Percentiles rank a stretch among this genome's conserved stretches.
These are phyloP conservation scores for Beauveria sp. DNA, from an alignment of 2,329 filamentous ascomycete species.

Conservation along the genomic window DNA sequence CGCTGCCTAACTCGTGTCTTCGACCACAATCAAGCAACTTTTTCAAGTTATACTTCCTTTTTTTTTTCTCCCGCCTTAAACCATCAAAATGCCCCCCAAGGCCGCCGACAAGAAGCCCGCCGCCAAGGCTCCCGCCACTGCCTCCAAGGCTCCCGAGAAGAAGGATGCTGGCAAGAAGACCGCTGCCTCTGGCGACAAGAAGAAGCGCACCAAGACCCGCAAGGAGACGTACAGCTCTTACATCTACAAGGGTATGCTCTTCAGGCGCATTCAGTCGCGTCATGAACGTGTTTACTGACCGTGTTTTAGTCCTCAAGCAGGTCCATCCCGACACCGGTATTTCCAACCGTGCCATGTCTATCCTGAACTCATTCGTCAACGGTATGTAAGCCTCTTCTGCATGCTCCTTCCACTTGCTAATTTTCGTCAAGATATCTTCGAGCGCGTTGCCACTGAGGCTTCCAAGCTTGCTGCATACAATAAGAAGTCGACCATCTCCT, in stretches of 20 bases:
- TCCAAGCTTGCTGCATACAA: constrained; percentile 99
- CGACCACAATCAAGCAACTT: constrained; percentile 12
- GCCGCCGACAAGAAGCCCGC: constrained; percentile 98
- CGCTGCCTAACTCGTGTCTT: constrained; percentile 25
- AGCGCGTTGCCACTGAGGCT: constrained; percentile 96
- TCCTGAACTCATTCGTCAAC: constrained; percentile 99
- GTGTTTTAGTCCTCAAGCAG: constrained; percentile 84
- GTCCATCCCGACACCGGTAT: constrained; percentile 99
- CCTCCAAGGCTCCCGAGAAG: constrained; percentile 73
- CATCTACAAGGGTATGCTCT: constrained; percentile 90
- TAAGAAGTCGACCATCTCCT: constrained; percentile 99
- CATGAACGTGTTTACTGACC: constrained; percentile 10
- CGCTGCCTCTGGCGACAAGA: constrained; percentile 92
- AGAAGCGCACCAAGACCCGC: constrained; percentile 99
- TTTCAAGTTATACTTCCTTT: constrained; percentile 15
- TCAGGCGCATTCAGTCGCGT: neutral
- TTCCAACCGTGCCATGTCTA: constrained; percentile 99
- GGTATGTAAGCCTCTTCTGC: constrained; percentile 45
- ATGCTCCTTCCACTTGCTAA: neutral
- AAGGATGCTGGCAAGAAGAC: constrained; percentile 99
- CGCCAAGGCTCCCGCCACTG: constrained; percentile 83
- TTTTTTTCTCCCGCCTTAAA: constrained; percentile 16
- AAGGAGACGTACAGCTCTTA: constrained; percentile 99
- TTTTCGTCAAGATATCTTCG: constrained; percentile 73
- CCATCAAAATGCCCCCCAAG: constrained; percentile 87